These are phyloP conservation scores for Pseudocercospora macadamiae DNA, from an alignment of 2,329 filamentous ascomycete species.

Conservation along the genomic window DNA sequence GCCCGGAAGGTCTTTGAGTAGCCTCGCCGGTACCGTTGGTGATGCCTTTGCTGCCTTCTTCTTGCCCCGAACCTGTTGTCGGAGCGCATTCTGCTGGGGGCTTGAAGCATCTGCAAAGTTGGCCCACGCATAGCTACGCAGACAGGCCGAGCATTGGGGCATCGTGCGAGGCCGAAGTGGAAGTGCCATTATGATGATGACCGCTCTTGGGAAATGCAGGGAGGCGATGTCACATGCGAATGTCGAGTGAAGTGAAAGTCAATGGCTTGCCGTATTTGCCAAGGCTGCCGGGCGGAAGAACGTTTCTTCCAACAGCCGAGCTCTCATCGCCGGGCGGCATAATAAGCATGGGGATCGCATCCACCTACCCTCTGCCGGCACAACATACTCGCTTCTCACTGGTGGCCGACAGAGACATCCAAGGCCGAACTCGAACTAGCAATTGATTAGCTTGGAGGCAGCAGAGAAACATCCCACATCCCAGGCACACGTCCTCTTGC, in stretches of 20 bases:
- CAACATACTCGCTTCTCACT: neutral
- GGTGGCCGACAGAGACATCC: neutral
- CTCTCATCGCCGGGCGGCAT: too few relatives aligned
- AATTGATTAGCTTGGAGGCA: neutral
- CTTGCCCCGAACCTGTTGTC: conserved; percentile 41
- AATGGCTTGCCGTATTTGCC: neutral
- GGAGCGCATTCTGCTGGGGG: conserved; percentile 13
- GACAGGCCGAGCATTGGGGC: conserved; percentile 36
- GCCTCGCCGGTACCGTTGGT: conserved; percentile 51
- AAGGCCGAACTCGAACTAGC: neutral
- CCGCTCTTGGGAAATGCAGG: too few relatives aligned
- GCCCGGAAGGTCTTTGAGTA: conserved; percentile 56
- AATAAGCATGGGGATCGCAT: too few relatives aligned
- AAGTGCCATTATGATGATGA: conserved; percentile 27
- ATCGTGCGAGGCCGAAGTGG: conserved; percentile 26
- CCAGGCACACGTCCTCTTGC: neutral
- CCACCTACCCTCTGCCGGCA: too few relatives aligned
- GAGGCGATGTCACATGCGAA: conserved; percentile 8
- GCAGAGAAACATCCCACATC: conserved; percentile 3
- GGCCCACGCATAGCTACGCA: conserved; percentile 31
- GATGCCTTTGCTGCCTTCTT: conserved; percentile 38
- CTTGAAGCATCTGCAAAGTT: conserved; percentile 15
- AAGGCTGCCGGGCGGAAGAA: neutral
- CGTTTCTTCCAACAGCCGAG: neutral
- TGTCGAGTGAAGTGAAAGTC: conserved; percentile 8